Evolutionary conservation across 495 filamentous ascomycete species (phyloP).

Genomic region (Aspergillus nanangensis): DNA sequence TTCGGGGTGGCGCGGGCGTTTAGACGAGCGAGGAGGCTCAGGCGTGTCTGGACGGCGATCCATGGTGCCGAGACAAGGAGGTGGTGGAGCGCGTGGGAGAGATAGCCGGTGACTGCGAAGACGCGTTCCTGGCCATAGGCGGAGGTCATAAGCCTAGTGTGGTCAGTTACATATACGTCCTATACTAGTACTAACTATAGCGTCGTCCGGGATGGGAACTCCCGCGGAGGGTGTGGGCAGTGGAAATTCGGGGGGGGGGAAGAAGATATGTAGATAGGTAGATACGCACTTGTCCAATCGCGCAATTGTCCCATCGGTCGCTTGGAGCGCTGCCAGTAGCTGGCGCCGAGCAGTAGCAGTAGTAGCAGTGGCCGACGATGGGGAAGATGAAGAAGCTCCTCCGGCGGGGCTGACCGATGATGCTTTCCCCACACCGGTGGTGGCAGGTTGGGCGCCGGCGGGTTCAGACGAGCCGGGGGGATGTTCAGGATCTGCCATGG

Average conservation of each 20-base stretch:
- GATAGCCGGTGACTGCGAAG: constrained; percentile 35
- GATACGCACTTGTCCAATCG: constrained; percentile 34
- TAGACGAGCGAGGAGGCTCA: constrained; percentile 36
- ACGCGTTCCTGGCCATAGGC: constrained; percentile 31
- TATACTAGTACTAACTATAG: too few relatives aligned
- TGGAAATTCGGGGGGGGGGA: background rate
- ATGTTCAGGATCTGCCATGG: constrained; percentile 6
- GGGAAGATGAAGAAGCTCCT: constrained; percentile 10
- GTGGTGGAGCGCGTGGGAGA: constrained; percentile 36
- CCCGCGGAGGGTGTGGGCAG: too few relatives aligned
- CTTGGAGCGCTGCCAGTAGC: constrained; percentile 26
- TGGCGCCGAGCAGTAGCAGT: constrained; percentile 24
- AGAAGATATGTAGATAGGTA: background rate
- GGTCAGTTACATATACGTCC: too few relatives aligned
- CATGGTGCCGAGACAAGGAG: constrained; percentile 35
- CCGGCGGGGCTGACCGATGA: constrained; percentile 20
- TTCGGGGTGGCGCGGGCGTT: constrained; percentile 19
- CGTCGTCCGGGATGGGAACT: too few relatives aligned
- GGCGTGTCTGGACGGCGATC: constrained; percentile 29
- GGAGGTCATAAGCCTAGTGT: constrained; percentile 27
- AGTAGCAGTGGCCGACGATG: constrained; percentile 9
- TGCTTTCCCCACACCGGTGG: constrained; percentile 24
- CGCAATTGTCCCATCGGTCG: constrained; percentile 31
- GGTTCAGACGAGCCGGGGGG: background rate
- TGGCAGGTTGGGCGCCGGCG: background rate